Conservation (phyloP, 2,329 filamentous ascomycete genomes). For the Alternaria sp. region DNA sequence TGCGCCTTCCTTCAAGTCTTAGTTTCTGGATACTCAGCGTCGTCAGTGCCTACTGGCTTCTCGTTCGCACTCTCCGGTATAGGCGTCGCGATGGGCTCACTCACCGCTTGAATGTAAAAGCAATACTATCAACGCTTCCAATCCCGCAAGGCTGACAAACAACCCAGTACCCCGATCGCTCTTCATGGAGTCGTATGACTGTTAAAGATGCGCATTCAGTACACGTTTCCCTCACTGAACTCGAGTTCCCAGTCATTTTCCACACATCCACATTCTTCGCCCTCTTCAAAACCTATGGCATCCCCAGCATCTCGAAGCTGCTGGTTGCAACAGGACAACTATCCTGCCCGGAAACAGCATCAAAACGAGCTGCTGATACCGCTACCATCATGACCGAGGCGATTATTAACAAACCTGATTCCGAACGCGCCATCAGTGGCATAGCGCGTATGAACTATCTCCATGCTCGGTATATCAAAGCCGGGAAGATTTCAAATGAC, state of each 20-base stretch:
- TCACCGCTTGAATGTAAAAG: background rate
- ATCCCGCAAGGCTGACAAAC: background rate
- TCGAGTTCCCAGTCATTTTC: background rate
- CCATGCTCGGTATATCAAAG: slow-evolving; percentile 63
- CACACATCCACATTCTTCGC: background rate
- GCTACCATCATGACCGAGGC: slow-evolving; percentile 43
- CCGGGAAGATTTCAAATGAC: slow-evolving; percentile 65
- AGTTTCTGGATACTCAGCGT: background rate
- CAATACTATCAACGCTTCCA: background rate
- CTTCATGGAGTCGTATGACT: background rate
- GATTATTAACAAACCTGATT: slow-evolving; percentile 28
- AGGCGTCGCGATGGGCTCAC: background rate
- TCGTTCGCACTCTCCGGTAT: background rate
- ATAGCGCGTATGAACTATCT: slow-evolving; percentile 70
- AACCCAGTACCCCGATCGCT: background rate
- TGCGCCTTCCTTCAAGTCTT: background rate
- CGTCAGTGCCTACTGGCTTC: background rate
- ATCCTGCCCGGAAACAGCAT: slow-evolving; percentile 27
- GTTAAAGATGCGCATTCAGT: background rate
- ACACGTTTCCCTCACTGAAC: background rate
- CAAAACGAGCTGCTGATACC: slow-evolving; percentile 43
- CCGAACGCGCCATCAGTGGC: slow-evolving; percentile 50
- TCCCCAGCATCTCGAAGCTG: slow-evolving; percentile 45
- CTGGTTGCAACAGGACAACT: slow-evolving; percentile 45
- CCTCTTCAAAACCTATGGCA: slow-evolving; percentile 42